phyloP scores from a whole-genome alignment of 2,329 filamentous ascomycete species.

The Graphiopsis chlorocephala region DNA sequence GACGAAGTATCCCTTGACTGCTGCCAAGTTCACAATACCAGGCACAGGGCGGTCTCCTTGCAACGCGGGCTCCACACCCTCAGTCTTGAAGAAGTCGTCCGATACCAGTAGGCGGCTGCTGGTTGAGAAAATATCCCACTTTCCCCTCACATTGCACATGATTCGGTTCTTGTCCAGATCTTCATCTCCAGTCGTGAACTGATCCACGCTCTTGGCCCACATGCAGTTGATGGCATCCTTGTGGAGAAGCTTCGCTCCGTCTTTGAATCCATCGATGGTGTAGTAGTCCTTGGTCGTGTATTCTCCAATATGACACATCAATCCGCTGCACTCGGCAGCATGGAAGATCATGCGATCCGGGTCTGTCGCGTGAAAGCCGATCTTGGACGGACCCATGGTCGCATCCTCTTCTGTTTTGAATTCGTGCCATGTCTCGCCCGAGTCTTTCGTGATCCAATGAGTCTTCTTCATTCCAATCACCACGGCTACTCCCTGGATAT shows the following conservation, averaged over 20 bases:
- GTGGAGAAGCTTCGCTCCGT: slow-evolving; percentile 61
- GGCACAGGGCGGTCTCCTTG: slow-evolving; percentile 66
- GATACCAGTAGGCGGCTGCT: slow-evolving; percentile 79
- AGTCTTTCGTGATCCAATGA: slow-evolving; percentile 82
- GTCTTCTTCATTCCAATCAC: slow-evolving; percentile 63
- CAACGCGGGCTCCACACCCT: slow-evolving; percentile 69
- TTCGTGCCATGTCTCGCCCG: slow-evolving; percentile 73
- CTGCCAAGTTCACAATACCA: slow-evolving; percentile 77
- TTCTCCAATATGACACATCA: slow-evolving; percentile 34
- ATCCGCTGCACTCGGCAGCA: slow-evolving; percentile 37
- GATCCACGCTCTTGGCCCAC: slow-evolving; percentile 76
- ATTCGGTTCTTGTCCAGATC: slow-evolving; percentile 68
- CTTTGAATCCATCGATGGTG: slow-evolving; percentile 81
- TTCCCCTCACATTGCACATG: slow-evolving; percentile 75
- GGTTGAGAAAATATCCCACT: slow-evolving; percentile 66
- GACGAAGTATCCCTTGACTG: slow-evolving; percentile 82
- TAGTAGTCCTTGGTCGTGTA: slow-evolving; percentile 57
- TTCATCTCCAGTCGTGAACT: slow-evolving; percentile 68
- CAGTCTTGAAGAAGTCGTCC: slow-evolving; percentile 72
- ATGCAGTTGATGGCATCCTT: slow-evolving; percentile 71
- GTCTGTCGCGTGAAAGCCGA: slow-evolving; percentile 81
- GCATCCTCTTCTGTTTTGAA: slow-evolving; percentile 65
- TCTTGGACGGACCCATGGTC: slow-evolving; percentile 53
- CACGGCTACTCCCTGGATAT: slow-evolving; percentile 75
- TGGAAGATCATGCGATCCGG: slow-evolving; percentile 84